Conservation (phyloP, 441 rosid species). For the Daphne laureola region DNA sequence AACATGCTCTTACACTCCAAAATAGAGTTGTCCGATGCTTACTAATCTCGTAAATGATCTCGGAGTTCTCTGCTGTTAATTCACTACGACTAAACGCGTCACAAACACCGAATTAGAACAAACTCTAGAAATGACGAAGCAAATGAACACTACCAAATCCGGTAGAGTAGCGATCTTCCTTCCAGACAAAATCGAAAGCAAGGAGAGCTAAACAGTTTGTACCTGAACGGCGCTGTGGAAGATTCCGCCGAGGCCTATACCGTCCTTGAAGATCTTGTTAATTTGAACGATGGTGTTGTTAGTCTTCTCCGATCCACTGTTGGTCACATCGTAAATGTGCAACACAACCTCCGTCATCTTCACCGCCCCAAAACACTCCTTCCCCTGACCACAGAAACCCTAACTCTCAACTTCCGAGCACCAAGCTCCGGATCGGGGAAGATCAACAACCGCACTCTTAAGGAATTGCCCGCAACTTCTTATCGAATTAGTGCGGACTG, state of each 20-base stretch:
- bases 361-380: constrained; percentile 16
- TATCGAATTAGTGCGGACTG: no score
- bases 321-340: constrained; percentile 91
- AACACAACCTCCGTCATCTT: constrained; percentile 72
- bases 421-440: constrained; percentile 8
- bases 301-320: constrained; percentile 95
- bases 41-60: no score
- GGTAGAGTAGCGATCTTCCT: no score
- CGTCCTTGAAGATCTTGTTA: constrained; percentile 93
- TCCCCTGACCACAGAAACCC: constrained; percentile 14
- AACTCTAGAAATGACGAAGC: no score
- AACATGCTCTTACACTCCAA: no score
- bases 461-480: no score
- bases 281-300: constrained; percentile 85
- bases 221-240: constrained; percentile 99
- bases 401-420: constrained; percentile 8
- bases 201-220: not conserved
- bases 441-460: not conserved
- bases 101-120: no score
- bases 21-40: no score
- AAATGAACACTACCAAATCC: no score
- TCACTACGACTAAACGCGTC: no score
- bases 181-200: no score
- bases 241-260: constrained; percentile 90
- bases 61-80: no score